Conservation (phyloP, 164 flowering plant genomes). For the Chimonanthus praecox region DNA sequence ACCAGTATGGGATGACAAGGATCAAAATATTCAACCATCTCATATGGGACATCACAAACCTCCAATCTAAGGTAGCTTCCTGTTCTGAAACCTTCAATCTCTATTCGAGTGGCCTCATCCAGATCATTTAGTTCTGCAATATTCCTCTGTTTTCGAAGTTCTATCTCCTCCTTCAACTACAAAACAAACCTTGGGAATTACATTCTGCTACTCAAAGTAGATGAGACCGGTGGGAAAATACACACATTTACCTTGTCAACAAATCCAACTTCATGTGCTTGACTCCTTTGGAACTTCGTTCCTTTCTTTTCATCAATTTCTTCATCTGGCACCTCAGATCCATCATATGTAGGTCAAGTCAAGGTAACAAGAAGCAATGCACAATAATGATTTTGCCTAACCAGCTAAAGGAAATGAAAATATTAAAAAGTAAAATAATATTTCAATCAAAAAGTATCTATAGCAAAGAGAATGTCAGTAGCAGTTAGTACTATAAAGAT, state of each 20-base stretch:
- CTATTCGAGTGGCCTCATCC: slow-evolving; percentile 74
- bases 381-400: not conserved
- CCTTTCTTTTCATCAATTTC: slow-evolving; percentile 35
- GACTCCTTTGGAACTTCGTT: slow-evolving; percentile 27
- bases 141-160: slow-evolving; percentile 75
- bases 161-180: slow-evolving; percentile 85
- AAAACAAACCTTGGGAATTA: slow-evolving; percentile 10
- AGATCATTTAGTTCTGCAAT: slow-evolving; percentile 77
- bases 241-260: slow-evolving; percentile 60
- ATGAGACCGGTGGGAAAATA: not conserved
- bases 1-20: slow-evolving; percentile 84
- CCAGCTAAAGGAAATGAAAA: not conserved
- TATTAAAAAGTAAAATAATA: not conserved
- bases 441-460: not conserved
- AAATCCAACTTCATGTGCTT: slow-evolving; percentile 46
- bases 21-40: slow-evolving; percentile 96
- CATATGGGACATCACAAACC: slow-evolving; percentile 79
- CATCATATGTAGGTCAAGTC: slow-evolving; percentile 53
- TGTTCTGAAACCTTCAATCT: slow-evolving; percentile 84
- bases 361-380: slow-evolving; percentile 35
- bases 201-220: not conserved
- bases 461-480: not conserved
- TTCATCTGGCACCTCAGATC: slow-evolving; percentile 61
- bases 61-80: slow-evolving; percentile 90
- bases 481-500: not conserved